Percentiles rank a stretch among this genome's conserved stretches.
phyloP scores from a whole-genome alignment of 1,139 yeast genomes.

The Saccharomyces pastorianus region DNA sequence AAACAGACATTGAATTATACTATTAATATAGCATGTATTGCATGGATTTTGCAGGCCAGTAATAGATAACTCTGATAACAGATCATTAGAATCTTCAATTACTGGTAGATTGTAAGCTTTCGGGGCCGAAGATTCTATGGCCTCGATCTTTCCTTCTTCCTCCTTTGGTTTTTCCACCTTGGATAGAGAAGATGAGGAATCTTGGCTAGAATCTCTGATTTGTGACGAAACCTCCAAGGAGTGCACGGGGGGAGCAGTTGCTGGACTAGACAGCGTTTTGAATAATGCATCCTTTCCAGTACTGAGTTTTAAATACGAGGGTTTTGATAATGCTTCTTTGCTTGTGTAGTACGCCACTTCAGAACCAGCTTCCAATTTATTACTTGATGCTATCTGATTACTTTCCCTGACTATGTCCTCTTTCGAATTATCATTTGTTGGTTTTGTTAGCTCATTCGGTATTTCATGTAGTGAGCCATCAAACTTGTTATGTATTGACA shows the following conservation, averaged over 20 bases:
- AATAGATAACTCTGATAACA: constrained; percentile 31
- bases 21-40: constrained; percentile 61
- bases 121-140: too few species aligned
- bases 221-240: not conserved
- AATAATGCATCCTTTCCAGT: not conserved
- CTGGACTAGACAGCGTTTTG: not conserved
- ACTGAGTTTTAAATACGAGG: not conserved
- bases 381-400: not conserved
- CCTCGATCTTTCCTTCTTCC: not conserved
- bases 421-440: not conserved
- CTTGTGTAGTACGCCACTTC: not conserved
- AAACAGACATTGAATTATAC: constrained; percentile 54
- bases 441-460: not conserved
- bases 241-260: not conserved
- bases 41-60: constrained; percentile 62
- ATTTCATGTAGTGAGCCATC: not conserved
- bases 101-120: not conserved
- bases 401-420: not conserved
- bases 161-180: not conserved
- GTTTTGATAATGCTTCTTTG: not conserved
- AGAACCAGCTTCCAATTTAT: not conserved
- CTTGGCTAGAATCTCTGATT: not conserved
- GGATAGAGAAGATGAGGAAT: not conserved
- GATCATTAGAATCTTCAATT: not conserved
- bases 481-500: not conserved